These are phyloP conservation scores for Pyrenula massariospora DNA, from an alignment of 495 filamentous ascomycete genomes.

Conservation along the genomic window DNA sequence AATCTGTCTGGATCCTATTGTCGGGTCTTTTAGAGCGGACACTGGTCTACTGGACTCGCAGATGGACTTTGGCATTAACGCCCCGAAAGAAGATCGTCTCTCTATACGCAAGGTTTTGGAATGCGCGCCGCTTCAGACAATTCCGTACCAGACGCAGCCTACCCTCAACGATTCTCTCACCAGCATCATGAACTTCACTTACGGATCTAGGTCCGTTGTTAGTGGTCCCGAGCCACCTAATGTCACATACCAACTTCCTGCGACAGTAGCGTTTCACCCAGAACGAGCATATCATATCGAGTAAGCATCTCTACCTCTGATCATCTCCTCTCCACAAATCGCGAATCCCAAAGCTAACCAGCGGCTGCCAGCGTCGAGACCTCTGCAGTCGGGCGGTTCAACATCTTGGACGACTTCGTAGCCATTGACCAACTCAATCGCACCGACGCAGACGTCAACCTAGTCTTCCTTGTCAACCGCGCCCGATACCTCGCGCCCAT, in stretches of 20 bases:
- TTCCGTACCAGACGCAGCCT: neutral
- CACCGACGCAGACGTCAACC: slow-evolving; percentile 16
- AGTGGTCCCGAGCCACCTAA: too few relatives aligned
- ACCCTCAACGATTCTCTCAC: neutral
- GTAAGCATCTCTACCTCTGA: neutral
- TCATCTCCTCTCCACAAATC: neutral
- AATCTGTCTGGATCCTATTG: slow-evolving; percentile 6
- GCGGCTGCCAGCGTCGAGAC: too few relatives aligned
- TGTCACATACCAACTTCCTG: neutral
- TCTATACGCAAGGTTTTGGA: neutral
- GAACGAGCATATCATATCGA: neutral
- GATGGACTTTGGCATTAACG: slow-evolving; percentile 17
- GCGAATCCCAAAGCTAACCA: neutral
- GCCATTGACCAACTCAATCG: slow-evolving; percentile 13
- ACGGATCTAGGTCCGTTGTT: too few relatives aligned
- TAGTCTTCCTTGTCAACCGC: slow-evolving; percentile 14
- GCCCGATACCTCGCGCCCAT: slow-evolving; percentile 11
- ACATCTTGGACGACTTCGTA: neutral
- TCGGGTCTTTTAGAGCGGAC: neutral
- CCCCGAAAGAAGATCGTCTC: slow-evolving; percentile 6
- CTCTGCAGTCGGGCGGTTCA: too few relatives aligned
- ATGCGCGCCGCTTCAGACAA: neutral
- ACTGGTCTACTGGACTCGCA: slow-evolving; percentile 16
- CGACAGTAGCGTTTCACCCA: neutral
- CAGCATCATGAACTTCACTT: neutral